Evolutionary conservation across 129 eudicot species (phyloP), one percentile per base, ranked within the genome.

Genomic region (Saposhnikovia divaricata): DNA sequence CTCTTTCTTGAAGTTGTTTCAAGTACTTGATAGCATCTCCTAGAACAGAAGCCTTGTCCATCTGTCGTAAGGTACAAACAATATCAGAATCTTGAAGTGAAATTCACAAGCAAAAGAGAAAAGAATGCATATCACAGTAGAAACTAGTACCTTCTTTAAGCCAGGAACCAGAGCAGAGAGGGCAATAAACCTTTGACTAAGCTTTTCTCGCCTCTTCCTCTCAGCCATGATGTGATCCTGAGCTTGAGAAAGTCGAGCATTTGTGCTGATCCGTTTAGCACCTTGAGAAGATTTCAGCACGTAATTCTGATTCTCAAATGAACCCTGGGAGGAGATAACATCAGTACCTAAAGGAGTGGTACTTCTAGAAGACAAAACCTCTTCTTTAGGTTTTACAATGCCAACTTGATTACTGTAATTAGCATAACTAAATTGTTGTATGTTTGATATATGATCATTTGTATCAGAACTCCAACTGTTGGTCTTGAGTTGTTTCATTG

Each of bases 31-130:
- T 90, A 34, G 96, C 93, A 81, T 92, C 97, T 74, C 93, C 97
- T 84, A 92, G 96, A 85, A 92, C 89, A 45, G 97, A 90, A 68
- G 96, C 97, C 81, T 92, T 92, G 87, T 92, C 97, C 97, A 92
- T 92, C 97, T 92, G 66, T 45, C 34, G 19, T 42, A 66, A 16
- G 25, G 72, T 42, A 23, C 19, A 37, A 5, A 83, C 66, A 68
- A 53, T 23, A 37, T 40, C 50, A 74, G 50, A 21, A 50, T 37
- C 53, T 72, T n/a, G 61, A 2, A 23, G 50, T 31, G 73, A 4
- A 68, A 31, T 68, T 31, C 19, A 34, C 42, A 31, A 27, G 31
- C 7, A 68, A n/a, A 1, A 15, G 31, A 14, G 3, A 68, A 38
- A 68, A 14, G 6, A 28, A 7, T 2, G 71, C 4, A 27, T 55